Percentiles rank a stretch among this genome's conserved stretches.
phyloP scores from a whole-genome alignment of 2,329 filamentous ascomycete genomes.

The Coleophoma cylindrospora region DNA sequence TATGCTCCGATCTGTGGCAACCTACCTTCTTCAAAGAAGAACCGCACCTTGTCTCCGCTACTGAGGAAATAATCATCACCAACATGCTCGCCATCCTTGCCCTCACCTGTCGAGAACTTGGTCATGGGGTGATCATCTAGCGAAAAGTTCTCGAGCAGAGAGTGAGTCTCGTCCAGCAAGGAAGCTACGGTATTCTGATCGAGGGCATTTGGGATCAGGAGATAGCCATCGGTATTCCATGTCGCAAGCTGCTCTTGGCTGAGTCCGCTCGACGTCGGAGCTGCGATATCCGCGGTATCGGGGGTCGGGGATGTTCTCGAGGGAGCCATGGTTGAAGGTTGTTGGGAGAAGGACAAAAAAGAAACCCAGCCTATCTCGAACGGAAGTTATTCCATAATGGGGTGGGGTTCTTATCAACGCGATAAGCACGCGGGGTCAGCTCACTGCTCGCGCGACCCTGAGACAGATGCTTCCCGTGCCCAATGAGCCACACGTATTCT shows the following conservation, averaged over 20 bases:
- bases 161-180: slow-evolving; percentile 70
- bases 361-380: too few species aligned
- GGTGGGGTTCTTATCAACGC: too few species aligned
- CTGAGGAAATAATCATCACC: slow-evolving; percentile 92
- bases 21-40: slow-evolving; percentile 85
- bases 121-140: slow-evolving; percentile 88
- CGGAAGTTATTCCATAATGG: too few species aligned
- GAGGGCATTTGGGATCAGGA: slow-evolving; percentile 78
- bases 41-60: slow-evolving; percentile 87
- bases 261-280: slow-evolving; percentile 44
- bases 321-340: slow-evolving; percentile 12
- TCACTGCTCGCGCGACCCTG: too few species aligned
- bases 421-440: too few species aligned
- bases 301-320: slow-evolving; percentile 15
- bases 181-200: slow-evolving; percentile 56
- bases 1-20: not conserved
- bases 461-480: too few species aligned
- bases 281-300: not conserved
- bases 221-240: slow-evolving; percentile 83
- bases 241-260: slow-evolving; percentile 63
- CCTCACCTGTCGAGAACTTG: slow-evolving; percentile 81
- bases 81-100: slow-evolving; percentile 63
- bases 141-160: slow-evolving; percentile 69
- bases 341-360: not conserved
- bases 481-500: too few species aligned